Evolutionary conservation across 2,329 filamentous ascomycete genomes (phyloP).

Genomic region (Diaporthe batatas): DNA sequence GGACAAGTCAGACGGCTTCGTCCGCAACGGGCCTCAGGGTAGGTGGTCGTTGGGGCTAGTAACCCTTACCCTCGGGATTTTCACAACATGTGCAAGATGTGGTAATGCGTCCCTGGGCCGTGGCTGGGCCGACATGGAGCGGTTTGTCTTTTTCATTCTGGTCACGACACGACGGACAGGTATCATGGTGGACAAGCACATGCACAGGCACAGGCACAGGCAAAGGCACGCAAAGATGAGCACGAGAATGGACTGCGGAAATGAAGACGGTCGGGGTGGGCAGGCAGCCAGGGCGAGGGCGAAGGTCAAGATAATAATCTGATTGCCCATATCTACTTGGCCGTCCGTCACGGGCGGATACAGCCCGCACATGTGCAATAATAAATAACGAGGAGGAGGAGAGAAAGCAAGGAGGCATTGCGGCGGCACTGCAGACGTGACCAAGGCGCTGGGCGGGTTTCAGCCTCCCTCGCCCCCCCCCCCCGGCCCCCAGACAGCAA

Average conservation of each 20-base stretch:
- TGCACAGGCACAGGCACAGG: background rate
- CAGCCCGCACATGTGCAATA: too few relatives aligned
- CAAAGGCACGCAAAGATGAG: background rate
- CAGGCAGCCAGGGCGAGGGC: background rate
- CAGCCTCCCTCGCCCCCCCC: background rate
- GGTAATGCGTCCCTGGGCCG: too few relatives aligned
- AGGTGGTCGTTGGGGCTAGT: background rate
- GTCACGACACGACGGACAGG: background rate
- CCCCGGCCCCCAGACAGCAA: slow-evolving; percentile 8
- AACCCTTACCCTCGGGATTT: slow-evolving; percentile 4
- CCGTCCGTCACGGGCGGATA: too few relatives aligned
- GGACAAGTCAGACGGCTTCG: too few relatives aligned
- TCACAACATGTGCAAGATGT: too few relatives aligned
- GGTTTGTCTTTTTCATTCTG: background rate
- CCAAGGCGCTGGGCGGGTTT: slow-evolving; percentile 31
- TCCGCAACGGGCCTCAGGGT: too few relatives aligned
- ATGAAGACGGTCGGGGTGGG: background rate
- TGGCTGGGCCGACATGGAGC: too few relatives aligned
- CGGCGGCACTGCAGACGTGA: slow-evolving; percentile 6
- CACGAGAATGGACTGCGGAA: background rate
- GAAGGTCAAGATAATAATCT: background rate
- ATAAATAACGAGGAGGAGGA: too few relatives aligned
- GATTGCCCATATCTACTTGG: too few relatives aligned
- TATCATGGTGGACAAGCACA: background rate
- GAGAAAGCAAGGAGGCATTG: background rate